Evolutionary conservation across 768 basidiomycete species (phyloP).

Genomic region (Boletus reticulatus): DNA sequence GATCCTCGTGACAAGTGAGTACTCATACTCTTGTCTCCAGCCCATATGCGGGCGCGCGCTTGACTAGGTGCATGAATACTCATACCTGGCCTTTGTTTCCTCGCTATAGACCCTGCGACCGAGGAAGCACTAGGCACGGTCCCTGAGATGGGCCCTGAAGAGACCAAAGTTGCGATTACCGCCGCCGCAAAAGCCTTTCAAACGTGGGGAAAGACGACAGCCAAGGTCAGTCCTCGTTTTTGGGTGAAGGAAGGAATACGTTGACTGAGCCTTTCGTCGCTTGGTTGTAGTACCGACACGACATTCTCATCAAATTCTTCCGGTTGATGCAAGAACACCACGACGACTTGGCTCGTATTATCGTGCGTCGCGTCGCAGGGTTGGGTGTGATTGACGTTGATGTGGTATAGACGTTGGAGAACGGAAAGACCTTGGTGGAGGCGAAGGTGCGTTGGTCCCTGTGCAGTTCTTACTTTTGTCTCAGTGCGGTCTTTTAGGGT

Average conservation of each 20-base stretch:
- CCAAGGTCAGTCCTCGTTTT: constrained; percentile 53
- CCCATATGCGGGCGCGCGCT: background rate
- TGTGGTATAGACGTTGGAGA: constrained; percentile 76
- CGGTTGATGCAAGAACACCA: constrained; percentile 76
- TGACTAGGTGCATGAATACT: background rate
- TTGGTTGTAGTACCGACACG: constrained; percentile 64
- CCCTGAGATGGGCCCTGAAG: constrained; percentile 85
- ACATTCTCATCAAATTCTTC: constrained; percentile 78
- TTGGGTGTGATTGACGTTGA: constrained; percentile 6
- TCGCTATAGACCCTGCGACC: constrained; percentile 77
- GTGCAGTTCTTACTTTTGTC: background rate
- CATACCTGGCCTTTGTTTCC: background rate
- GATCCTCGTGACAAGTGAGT: constrained; percentile 75
- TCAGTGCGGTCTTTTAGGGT: constrained; percentile 40
- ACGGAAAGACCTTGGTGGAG: constrained; percentile 88
- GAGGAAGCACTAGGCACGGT: constrained; percentile 78
- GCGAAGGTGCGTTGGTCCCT: constrained; percentile 53
- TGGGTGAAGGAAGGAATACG: background rate
- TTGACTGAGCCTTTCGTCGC: background rate
- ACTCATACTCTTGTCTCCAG: background rate
- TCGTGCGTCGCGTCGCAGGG: constrained; percentile 48
- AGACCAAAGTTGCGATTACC: constrained; percentile 82
- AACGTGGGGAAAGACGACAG: constrained; percentile 84
- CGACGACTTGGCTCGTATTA: constrained; percentile 85
- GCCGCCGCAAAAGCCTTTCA: constrained; percentile 80